Conservation (phyloP, 441 rosid genomes). For the Erodium chrysanthum region DNA sequence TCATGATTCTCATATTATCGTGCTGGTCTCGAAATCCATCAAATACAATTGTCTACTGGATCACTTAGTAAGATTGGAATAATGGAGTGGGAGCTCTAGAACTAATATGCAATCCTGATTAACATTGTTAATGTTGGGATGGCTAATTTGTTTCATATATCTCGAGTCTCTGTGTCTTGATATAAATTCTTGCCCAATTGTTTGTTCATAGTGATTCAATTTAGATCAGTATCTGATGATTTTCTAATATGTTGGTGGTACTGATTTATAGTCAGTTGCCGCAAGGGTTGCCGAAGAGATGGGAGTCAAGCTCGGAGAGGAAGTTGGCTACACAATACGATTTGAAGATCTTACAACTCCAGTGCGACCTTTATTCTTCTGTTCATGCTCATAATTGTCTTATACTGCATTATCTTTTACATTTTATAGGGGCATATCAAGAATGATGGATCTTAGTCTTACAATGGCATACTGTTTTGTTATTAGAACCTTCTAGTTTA, state of each 20-base stretch:
- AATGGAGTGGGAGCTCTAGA: background rate
- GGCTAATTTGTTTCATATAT: background rate
- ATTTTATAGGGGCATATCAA: constrained; percentile 5
- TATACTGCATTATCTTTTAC: constrained; percentile 7
- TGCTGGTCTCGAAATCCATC: background rate
- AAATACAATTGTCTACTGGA: background rate
- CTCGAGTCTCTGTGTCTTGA: background rate
- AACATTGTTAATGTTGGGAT: background rate
- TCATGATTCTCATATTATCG: background rate
- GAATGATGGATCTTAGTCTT: constrained; percentile 10
- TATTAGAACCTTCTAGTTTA: background rate
- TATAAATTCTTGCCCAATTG: background rate
- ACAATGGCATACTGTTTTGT: constrained; percentile 2
- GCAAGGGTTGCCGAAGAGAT: constrained; percentile 94
- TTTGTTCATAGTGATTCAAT: background rate
- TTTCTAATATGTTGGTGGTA: constrained; percentile 7
- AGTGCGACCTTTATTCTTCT: constrained; percentile 33
- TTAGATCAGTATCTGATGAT: background rate
- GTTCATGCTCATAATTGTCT: constrained; percentile 2
- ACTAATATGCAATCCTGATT: background rate
- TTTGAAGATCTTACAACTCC: constrained; percentile 81
- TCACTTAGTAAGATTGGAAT: background rate
- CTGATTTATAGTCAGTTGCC: constrained; percentile 66
- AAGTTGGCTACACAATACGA: constrained; percentile 87
- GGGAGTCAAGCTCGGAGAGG: constrained; percentile 91